Evolutionary conservation across 805 yeast species (phyloP), one percentile per base, ranked within the genome.

Genomic region (Komagataella mondaviorum): DNA sequence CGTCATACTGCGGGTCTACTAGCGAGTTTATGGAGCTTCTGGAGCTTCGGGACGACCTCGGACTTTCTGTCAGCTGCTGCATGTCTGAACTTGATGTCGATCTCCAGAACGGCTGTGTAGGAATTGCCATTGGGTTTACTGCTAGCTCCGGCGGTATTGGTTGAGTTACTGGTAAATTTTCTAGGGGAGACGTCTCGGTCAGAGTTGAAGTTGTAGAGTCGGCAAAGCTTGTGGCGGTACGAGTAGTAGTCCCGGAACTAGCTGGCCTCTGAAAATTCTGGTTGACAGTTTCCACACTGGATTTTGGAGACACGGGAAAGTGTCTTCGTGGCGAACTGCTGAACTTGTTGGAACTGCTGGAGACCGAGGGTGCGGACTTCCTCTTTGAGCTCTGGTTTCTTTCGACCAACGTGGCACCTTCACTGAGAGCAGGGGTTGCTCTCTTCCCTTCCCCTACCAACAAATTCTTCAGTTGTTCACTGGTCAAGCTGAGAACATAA

Each of bases 21-120:
- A 83, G 60, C 0, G 81, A 73, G 55, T 81, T 84, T 71, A 57
- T 80, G 76, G 55, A 80, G 66, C 51, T 83, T 60, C 59, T 78
- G 83, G 49, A 65, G 69, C 59, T 83, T 88, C 2, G 78, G 68
- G 1, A 71, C 67, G 6, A 75, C 62, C 4, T 65, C 57, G 1
- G 69, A 64, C 48, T 76, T 76, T 49, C 71, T 68, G 39, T 30
- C 39, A 30, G 14, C 39, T 30, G 39, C 39, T 30, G 39, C 39
- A 30, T 10, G 39, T 30, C 39, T 30, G 39, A 8, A 4, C 14
- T 30, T 30, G 39, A 30, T 14, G 39, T 12, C 4, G 39, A 30
- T 3, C 39, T 30, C 39, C 39, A 30, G 14, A 30, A 30, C 39
- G 39, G 39, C 39, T 30, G n/a, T 30, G 39, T 30, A 7, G 39